phyloP scores from a whole-genome alignment of 768 basidiomycete species.

The Auricularia cornea region DNA sequence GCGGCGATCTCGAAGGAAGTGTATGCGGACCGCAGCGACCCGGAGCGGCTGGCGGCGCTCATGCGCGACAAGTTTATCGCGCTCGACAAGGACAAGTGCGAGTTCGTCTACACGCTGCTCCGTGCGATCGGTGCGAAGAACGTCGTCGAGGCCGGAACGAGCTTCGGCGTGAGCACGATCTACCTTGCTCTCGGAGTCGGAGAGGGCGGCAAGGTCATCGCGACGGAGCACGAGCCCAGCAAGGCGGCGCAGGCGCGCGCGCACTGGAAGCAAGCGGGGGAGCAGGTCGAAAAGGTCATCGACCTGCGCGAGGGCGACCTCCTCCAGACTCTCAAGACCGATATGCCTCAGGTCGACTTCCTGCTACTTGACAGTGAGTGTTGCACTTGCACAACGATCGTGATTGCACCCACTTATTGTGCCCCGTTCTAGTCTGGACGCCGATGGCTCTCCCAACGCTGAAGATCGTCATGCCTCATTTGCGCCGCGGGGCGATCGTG shows the following conservation, averaged over 20 bases:
- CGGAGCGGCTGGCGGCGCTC: not conserved
- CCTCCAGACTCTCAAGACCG: not conserved
- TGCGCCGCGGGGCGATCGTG: not conserved
- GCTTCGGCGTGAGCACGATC: not conserved
- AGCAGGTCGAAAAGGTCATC: not conserved
- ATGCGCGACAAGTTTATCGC: conserved; percentile 1
- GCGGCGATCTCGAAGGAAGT: not conserved
- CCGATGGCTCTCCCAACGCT: not conserved
- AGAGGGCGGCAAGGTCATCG: not conserved
- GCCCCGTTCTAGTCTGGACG: not conserved
- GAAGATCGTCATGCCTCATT: not conserved
- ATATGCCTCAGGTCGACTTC: not conserved
- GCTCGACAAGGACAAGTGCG: not conserved
- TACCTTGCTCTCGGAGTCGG: not conserved
- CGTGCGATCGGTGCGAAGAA: not conserved
- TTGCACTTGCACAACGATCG: not conserved
- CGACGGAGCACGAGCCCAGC: not conserved
- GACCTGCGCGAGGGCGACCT: not conserved
- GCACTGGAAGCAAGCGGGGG: not conserved
- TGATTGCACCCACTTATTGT: too few species aligned
- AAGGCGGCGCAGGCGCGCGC: not conserved
- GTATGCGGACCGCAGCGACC: too few species aligned
- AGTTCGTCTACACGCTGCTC: not conserved
- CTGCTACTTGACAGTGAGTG: not conserved
- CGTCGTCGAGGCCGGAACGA: not conserved